A percentile compares a stretch with the other conserved stretches of the same genome.
These are phyloP conservation scores for Salix brachista DNA, from an alignment of 345 rosid species.

Conservation along the genomic window DNA sequence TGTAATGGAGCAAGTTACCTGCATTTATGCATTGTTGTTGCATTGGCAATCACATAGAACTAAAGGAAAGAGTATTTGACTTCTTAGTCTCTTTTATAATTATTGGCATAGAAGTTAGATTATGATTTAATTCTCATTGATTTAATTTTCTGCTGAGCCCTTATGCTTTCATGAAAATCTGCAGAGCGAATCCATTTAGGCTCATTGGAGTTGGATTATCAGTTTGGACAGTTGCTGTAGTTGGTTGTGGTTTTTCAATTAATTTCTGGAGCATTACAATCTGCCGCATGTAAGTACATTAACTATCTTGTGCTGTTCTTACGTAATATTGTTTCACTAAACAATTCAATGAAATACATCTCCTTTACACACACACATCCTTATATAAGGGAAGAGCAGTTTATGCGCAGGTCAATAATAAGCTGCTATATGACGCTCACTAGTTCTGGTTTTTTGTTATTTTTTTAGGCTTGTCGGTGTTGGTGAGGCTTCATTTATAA, in stretches of 20 bases:
- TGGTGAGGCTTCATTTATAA: constrained; percentile 96
- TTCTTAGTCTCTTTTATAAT: neutral
- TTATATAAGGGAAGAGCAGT: neutral
- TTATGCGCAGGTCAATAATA: neutral
- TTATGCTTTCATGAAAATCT: constrained; percentile 19
- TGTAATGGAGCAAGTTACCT: neutral
- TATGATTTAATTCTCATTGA: neutral
- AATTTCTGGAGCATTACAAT: constrained; percentile 78
- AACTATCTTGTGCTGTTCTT: neutral
- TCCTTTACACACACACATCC: no score
- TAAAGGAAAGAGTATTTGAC: neutral
- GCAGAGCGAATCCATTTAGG: constrained; percentile 87
- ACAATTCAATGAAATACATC: no score
- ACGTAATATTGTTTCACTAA: neutral
- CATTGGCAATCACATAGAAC: no score
- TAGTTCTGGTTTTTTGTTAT: constrained; percentile 8
- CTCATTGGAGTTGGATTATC: constrained; percentile 90
- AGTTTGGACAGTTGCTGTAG: constrained; percentile 75
- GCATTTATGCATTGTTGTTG: neutral
- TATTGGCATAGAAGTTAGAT: neutral
- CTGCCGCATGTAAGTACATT: constrained; percentile 74
- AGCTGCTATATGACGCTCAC: neutral
- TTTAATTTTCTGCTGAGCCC: constrained; percentile 4
- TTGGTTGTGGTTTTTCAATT: constrained; percentile 81
- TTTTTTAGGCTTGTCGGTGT: constrained; percentile 85